Evolutionary conservation across 1,284 basidiomycete genomes (phyloP).

Genomic region (Somion occarium): DNA sequence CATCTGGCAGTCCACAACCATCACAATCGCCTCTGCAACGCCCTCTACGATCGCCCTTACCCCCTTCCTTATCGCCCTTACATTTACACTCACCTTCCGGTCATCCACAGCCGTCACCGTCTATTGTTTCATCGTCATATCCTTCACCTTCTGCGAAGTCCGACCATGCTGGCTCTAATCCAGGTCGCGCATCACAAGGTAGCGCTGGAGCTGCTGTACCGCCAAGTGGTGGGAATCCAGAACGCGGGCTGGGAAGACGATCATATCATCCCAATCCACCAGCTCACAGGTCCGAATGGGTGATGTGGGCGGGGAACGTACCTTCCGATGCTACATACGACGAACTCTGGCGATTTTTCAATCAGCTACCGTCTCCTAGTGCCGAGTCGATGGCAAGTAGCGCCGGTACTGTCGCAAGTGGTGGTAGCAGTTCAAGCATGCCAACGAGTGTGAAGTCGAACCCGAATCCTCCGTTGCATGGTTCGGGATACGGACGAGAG

Average conservation of each 20-base stretch:
- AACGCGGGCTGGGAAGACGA: neutral
- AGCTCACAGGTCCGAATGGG: constrained; percentile 81
- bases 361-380: constrained; percentile 6
- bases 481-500: neutral
- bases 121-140: neutral
- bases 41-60: neutral
- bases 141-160: neutral
- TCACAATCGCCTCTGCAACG: neutral
- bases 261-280: constrained; percentile 62
- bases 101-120: neutral
- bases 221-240: neutral
- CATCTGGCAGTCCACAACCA: neutral
- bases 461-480: neutral
- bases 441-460: neutral
- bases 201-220: neutral
- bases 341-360: constrained; percentile 89
- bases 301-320: constrained; percentile 94
- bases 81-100: neutral
- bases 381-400: neutral
- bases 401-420: neutral
- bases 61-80: neutral
- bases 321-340: constrained; percentile 82
- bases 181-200: neutral
- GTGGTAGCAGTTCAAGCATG: neutral
- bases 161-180: neutral